Percentiles rank a stretch among this genome's conserved stretches.
These are phyloP conservation scores for Chenopodium album DNA, from an alignment of 148 eudicot genomes.

Conservation along the genomic window DNA sequence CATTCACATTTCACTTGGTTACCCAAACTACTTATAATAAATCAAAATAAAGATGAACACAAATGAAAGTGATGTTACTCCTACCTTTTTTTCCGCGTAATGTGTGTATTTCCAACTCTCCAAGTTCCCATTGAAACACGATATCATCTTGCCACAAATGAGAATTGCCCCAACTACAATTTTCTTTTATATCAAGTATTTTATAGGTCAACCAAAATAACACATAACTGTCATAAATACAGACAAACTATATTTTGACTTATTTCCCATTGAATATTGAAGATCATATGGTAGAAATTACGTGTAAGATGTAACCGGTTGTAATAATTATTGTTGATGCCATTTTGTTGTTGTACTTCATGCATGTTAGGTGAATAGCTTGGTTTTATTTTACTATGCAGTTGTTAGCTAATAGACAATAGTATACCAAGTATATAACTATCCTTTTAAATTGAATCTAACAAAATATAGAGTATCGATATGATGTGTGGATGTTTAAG, in stretches of 20 bases:
- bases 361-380: too few relatives aligned
- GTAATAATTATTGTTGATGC: too few relatives aligned
- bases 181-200: neutral
- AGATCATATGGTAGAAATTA: too few relatives aligned
- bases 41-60: neutral
- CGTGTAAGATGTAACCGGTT: too few relatives aligned
- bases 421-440: too few relatives aligned
- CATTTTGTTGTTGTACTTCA: too few relatives aligned
- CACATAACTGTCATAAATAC: neutral
- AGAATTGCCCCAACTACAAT: neutral
- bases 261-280: too few relatives aligned
- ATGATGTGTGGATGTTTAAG: too few relatives aligned
- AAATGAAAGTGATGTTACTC: neutral
- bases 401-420: too few relatives aligned
- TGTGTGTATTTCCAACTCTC: neutral
- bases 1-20: neutral
- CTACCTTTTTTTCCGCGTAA: neutral
- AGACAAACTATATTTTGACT: neutral
- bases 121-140: neutral
- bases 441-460: too few relatives aligned
- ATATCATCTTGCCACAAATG: neutral
- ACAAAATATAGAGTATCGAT: too few relatives aligned
- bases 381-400: too few relatives aligned
- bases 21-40: neutral
- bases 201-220: neutral